Conservation (phyloP, 345 rosid genomes). For the Odontarrhena argentea region DNA sequence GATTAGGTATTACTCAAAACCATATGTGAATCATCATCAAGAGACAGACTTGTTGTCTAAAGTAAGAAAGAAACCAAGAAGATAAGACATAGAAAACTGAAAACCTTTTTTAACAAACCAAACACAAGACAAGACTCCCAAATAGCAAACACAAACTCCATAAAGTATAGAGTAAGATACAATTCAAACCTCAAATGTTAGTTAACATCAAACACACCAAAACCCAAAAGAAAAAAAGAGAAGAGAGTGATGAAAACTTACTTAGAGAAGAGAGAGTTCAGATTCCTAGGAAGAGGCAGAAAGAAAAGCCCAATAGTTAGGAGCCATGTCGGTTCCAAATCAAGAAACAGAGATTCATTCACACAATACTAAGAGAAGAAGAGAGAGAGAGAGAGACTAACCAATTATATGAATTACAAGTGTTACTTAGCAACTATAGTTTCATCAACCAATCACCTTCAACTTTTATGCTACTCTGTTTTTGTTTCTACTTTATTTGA, state of each 20-base stretch:
- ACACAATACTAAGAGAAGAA: constrained; percentile 28
- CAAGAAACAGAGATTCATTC: constrained; percentile 47
- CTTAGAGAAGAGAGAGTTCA: constrained; percentile 26
- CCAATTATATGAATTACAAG: constrained; percentile 47
- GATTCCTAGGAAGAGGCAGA: constrained; percentile 45
- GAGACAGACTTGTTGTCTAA: constrained; percentile 38
- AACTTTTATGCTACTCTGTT: constrained; percentile 56
- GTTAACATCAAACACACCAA: constrained; percentile 29
- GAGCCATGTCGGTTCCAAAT: constrained; percentile 72
- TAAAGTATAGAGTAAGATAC: constrained; percentile 20
- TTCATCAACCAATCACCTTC: constrained; percentile 57
- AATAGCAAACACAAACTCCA: constrained; percentile 19
- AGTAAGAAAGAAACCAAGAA: constrained; percentile 31
- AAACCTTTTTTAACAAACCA: constrained; percentile 18
- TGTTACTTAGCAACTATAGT: constrained; percentile 53
- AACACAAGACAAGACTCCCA: constrained; percentile 27
- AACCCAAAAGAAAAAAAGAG: constrained; percentile 31
- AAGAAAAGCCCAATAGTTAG: constrained; percentile 59
- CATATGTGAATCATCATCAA: constrained; percentile 40
- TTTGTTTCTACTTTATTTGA: constrained; percentile 15
- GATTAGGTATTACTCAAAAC: constrained; percentile 41
- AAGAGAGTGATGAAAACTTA: constrained; percentile 21
- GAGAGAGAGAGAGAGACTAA: constrained; percentile 21
- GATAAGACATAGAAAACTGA: constrained; percentile 24
- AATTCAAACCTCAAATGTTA: constrained; percentile 21